Percentiles rank a stretch among this genome's conserved stretches.
phyloP scores from a whole-genome alignment of 441 rosid genomes.

The Populus hybrid region DNA sequence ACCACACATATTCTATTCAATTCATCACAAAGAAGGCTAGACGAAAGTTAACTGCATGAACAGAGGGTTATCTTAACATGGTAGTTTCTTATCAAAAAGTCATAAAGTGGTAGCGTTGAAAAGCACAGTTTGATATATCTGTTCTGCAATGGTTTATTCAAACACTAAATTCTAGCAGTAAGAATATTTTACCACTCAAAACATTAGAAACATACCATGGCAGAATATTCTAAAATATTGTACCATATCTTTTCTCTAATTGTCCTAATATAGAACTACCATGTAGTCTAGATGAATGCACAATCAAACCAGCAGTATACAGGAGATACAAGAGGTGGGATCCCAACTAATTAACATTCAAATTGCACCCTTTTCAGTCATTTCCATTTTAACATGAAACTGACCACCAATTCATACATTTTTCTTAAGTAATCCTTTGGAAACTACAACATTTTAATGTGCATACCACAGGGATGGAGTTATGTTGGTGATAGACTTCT shows the following conservation, averaged over 20 bases:
- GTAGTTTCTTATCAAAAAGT: neutral
- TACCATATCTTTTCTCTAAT: neutral
- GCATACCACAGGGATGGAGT: conserved; percentile 78
- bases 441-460: neutral
- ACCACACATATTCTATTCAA: neutral
- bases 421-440: neutral
- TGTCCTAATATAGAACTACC: neutral
- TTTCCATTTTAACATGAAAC: neutral
- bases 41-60: neutral
- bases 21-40: neutral
- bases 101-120: neutral
- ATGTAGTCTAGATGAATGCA: neutral
- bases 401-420: neutral
- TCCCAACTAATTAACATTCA: neutral
- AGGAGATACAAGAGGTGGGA: neutral
- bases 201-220: neutral
- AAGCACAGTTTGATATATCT: neutral
- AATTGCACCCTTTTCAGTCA: neutral
- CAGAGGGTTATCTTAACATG: neutral
- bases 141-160: neutral
- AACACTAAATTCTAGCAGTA: neutral
- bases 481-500: conserved; percentile 93
- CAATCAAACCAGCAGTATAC: neutral
- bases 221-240: no score
- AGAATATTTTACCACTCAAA: no score